Conservation (phyloP, 1,284 basidiomycete species). For the Nidula niveotomentosa region DNA sequence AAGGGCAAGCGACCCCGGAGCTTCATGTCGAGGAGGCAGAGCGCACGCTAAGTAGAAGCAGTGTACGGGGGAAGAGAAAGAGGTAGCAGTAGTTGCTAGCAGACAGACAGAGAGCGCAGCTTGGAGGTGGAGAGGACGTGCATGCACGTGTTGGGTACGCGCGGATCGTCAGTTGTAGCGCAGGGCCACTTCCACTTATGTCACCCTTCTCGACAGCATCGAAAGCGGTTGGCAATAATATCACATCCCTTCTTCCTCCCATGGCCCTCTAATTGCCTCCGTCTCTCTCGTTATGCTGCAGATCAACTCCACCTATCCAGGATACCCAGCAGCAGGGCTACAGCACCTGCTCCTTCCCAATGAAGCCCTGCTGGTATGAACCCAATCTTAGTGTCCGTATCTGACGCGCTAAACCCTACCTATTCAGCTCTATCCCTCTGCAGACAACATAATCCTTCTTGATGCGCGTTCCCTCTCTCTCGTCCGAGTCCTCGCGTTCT, state of each 20-base stretch:
- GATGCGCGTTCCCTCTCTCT: slow-evolving; percentile 63
- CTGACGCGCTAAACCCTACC: slow-evolving; percentile 8
- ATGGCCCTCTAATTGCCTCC: not conserved
- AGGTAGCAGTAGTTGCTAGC: slow-evolving; percentile 7
- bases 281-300: slow-evolving; percentile 48
- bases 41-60: slow-evolving; percentile 2
- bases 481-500: slow-evolving; percentile 68
- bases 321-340: slow-evolving; percentile 54
- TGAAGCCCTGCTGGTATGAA: slow-evolving; percentile 56
- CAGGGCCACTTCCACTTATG: not conserved
- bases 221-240: too few relatives aligned
- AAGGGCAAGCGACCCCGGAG: slow-evolving; percentile 17
- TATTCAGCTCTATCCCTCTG: slow-evolving; percentile 66
- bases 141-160: not conserved
- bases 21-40: slow-evolving; percentile 16
- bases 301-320: slow-evolving; percentile 55
- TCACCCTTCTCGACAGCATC: not conserved
- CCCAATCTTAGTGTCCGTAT: slow-evolving; percentile 8
- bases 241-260: too few relatives aligned
- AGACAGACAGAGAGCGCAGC: not conserved
- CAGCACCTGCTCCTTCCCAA: slow-evolving; percentile 55
- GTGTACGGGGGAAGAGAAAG: slow-evolving; percentile 1
- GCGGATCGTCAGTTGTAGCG: not conserved
- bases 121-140: not conserved
- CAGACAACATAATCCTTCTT: slow-evolving; percentile 66